phyloP scores from a whole-genome alignment of 495 filamentous ascomycete genomes.

The Hyaloscypha finlandica region DNA sequence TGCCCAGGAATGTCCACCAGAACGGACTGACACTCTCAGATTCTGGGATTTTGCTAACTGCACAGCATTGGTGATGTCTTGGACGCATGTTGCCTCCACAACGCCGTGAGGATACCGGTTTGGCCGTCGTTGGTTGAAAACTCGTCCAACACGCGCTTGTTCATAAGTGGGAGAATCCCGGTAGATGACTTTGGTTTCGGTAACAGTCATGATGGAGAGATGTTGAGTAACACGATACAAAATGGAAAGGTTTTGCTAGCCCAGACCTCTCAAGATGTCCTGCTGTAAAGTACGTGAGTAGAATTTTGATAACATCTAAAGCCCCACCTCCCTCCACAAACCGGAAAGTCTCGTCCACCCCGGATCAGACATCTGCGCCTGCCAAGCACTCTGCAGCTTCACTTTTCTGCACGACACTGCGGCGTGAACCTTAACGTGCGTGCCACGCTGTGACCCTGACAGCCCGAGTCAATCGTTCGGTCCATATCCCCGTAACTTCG shows the following conservation, averaged over 20 bases:
- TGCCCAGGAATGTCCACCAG: slow-evolving; percentile 57
- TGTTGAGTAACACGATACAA: not conserved
- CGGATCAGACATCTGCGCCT: not conserved
- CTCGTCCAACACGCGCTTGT: slow-evolving; percentile 35
- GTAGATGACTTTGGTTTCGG: not conserved
- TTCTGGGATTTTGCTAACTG: slow-evolving; percentile 42
- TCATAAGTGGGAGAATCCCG: slow-evolving; percentile 32
- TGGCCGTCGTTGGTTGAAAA: slow-evolving; percentile 40
- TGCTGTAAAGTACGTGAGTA: not conserved
- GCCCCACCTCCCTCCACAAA: not conserved
- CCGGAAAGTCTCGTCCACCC: not conserved
- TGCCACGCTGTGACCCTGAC: no score
- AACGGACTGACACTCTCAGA: slow-evolving; percentile 49
- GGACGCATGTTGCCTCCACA: slow-evolving; percentile 40
- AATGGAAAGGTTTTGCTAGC: not conserved
- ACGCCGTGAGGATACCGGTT: slow-evolving; percentile 47
- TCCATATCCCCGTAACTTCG: not conserved
- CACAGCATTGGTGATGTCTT: slow-evolving; percentile 47
- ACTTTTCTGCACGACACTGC: not conserved
- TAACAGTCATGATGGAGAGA: not conserved
- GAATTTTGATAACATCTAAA: not conserved
- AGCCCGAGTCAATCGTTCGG: not conserved
- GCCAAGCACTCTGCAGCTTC: not conserved
- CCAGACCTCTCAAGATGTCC: not conserved
- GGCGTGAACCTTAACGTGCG: not conserved